A percentile compares a stretch with the other conserved stretches of the same genome.
Conservation (phyloP, 1,284 basidiomycete species). For the Ganoderma sp. region DNA sequence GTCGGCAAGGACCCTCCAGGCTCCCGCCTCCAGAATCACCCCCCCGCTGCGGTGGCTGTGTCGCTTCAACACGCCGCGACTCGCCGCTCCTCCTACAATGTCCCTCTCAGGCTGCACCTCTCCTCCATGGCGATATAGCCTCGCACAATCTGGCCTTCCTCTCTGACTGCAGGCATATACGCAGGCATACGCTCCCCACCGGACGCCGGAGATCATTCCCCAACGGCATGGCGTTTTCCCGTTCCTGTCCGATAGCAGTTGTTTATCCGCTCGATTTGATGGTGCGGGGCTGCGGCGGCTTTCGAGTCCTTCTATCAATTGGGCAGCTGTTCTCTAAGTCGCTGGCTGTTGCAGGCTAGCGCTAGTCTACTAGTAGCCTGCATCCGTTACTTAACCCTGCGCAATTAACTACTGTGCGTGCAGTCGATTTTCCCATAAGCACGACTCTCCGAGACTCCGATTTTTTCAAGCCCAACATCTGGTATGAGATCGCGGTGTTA, state of each 20-base stretch:
- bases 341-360: no score
- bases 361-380: no score
- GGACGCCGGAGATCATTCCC: background rate
- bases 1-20: background rate
- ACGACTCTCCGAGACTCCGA: no score
- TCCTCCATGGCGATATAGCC: background rate
- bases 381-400: no score
- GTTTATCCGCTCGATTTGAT: background rate
- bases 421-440: no score
- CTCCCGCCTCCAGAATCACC: background rate
- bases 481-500: no score
- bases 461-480: background rate
- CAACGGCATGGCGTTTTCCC: background rate
- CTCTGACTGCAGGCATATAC: background rate
- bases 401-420: no score
- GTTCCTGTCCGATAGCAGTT: conserved; percentile 1
- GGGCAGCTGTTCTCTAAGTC: no score
- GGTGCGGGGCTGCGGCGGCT: background rate
- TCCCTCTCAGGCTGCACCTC: background rate
- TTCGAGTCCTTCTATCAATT: background rate
- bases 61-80: background rate
- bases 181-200: background rate
- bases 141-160: background rate
- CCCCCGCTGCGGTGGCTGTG: conserved; percentile 17
- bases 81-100: background rate